These are phyloP conservation scores for Rhododendron mucronatum DNA, from an alignment of 148 eudicot species.

Conservation along the genomic window DNA sequence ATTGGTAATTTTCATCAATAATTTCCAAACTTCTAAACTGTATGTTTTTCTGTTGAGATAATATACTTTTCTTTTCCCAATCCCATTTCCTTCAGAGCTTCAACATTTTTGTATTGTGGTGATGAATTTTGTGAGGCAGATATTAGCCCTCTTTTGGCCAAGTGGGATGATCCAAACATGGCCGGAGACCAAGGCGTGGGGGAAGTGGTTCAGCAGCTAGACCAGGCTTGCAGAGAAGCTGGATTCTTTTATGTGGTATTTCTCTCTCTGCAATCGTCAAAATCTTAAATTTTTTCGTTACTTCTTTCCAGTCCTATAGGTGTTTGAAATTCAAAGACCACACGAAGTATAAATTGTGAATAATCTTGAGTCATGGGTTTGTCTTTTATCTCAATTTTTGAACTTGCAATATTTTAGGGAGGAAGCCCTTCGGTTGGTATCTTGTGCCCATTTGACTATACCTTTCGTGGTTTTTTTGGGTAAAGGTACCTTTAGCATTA, in stretches of 20 bases:
- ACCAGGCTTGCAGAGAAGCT: not conserved
- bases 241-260: not conserved
- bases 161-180: conserved; percentile 8
- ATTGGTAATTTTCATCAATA: conserved; percentile 1
- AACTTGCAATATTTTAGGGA: no score
- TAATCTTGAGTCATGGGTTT: no score
- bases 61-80: not conserved
- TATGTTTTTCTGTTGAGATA: not conserved
- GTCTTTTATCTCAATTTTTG: no score
- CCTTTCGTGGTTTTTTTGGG: not conserved
- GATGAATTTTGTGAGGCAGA: not conserved
- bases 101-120: not conserved
- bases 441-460: not conserved
- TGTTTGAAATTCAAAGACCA: no score
- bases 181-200: not conserved
- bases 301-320: no score
- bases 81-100: not conserved
- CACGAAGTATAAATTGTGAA: no score
- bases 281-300: no score
- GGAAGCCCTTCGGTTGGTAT: no score
- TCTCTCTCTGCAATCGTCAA: not conserved
- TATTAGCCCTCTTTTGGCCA: conserved; percentile 4
- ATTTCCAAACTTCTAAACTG: not conserved
- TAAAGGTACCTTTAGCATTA: no score
- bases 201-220: not conserved